Conservation (phyloP, 495 filamentous ascomycete genomes). For the Aspergillus indologenus region DNA sequence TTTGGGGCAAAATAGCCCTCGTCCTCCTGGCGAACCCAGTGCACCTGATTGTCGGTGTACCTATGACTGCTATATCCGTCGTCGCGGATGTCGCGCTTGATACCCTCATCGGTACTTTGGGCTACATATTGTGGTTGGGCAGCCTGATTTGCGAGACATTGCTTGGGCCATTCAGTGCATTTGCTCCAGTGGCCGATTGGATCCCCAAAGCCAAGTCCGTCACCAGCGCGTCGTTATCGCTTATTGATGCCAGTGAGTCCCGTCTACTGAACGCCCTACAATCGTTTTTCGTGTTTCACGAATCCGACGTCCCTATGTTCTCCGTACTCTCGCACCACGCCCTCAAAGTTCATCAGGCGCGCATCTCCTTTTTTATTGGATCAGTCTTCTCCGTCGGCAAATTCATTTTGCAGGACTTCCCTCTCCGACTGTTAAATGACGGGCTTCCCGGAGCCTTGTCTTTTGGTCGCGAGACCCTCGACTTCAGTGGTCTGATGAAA, state of each 20-base stretch:
- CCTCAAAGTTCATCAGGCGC: constrained; percentile 47
- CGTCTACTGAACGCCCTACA: constrained; percentile 44
- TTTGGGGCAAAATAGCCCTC: constrained; percentile 79
- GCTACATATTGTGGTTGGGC: constrained; percentile 53
- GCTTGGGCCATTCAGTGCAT: constrained; percentile 40
- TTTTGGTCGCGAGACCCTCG: constrained; percentile 16
- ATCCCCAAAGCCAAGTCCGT: constrained; percentile 37
- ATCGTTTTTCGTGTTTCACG: constrained; percentile 44
- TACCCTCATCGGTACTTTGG: constrained; percentile 53
- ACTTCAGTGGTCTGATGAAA: constrained; percentile 13
- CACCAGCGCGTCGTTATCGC: constrained; percentile 44
- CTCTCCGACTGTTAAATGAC: constrained; percentile 31
- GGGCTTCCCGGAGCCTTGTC: constrained; percentile 24
- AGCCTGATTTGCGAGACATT: constrained; percentile 44
- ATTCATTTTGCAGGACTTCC: constrained; percentile 41
- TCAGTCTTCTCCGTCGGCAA: constrained; percentile 23
- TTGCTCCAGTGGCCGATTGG: constrained; percentile 42
- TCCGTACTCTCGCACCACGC: constrained; percentile 61
- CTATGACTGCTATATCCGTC: constrained; percentile 65
- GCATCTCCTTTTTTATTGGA: constrained; percentile 26
- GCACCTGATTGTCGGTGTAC: constrained; percentile 61
- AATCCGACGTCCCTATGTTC: constrained; percentile 59
- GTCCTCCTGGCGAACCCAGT: constrained; percentile 77
- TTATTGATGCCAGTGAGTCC: constrained; percentile 45
- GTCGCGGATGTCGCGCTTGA: constrained; percentile 70